phyloP scores from a whole-genome alignment of 2,329 filamentous ascomycete genomes.

The Chalara sp. region DNA sequence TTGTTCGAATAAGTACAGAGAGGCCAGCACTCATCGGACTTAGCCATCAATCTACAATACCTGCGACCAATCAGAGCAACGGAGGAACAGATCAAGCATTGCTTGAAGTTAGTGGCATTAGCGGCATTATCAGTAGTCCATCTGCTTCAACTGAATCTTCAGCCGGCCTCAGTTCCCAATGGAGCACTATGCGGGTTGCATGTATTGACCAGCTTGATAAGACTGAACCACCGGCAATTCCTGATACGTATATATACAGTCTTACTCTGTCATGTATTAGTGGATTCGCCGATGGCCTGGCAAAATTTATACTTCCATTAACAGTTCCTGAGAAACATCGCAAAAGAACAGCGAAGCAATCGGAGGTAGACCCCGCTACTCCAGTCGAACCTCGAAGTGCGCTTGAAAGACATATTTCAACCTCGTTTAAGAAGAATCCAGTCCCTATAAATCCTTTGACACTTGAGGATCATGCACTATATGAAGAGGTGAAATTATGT shows the following conservation, averaged over 20 bases:
- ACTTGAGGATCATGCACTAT: slow-evolving; percentile 65
- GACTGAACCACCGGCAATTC: slow-evolving; percentile 70
- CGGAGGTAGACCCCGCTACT: slow-evolving; percentile 15
- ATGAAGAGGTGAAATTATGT: slow-evolving; percentile 66
- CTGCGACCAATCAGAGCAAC: slow-evolving; percentile 51
- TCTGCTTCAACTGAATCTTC: slow-evolving; percentile 60
- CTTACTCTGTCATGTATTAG: slow-evolving; percentile 84
- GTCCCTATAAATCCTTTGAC: slow-evolving; percentile 79
- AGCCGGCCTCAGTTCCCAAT: slow-evolving; percentile 77
- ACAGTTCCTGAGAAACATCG: slow-evolving; percentile 71
- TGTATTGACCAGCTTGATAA: slow-evolving; percentile 96
- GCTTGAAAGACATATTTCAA: slow-evolving; percentile 46
- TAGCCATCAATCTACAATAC: slow-evolving; percentile 80
- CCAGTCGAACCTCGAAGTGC: slow-evolving; percentile 15
- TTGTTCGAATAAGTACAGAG: slow-evolving; percentile 89
- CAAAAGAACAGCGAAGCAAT: slow-evolving; percentile 31
- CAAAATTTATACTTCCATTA: slow-evolving; percentile 86
- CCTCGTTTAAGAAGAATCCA: slow-evolving; percentile 67
- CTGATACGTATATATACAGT: slow-evolving; percentile 91
- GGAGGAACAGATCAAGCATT: slow-evolving; percentile 73
- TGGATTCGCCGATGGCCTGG: slow-evolving; percentile 83
- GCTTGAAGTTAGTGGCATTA: slow-evolving; percentile 79
- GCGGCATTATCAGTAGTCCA: slow-evolving; percentile 76
- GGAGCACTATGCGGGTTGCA: slow-evolving; percentile 80
- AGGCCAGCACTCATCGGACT: slow-evolving; percentile 85